Conservation (phyloP, 768 basidiomycete species). For the Rhizopogon vulgaris region DNA sequence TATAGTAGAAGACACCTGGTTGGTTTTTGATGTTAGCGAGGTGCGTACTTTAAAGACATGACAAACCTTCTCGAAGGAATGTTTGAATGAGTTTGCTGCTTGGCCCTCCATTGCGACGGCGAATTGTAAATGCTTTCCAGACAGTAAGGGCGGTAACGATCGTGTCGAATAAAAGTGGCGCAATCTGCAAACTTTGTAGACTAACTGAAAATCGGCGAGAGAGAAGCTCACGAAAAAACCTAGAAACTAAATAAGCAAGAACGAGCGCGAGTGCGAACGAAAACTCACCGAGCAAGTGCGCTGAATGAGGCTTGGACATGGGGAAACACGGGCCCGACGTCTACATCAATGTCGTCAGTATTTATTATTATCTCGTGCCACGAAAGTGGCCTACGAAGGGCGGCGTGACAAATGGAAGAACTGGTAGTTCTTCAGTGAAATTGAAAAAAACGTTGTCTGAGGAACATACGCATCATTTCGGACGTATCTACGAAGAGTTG, state of each 20-base stretch:
- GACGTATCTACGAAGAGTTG: constrained; percentile 76
- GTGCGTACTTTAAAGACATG: background rate
- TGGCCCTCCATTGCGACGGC: constrained; percentile 66
- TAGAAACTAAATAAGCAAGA: constrained; percentile 16
- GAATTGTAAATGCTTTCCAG: constrained; percentile 72
- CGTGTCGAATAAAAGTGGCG: constrained; percentile 76
- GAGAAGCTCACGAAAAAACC: constrained; percentile 51
- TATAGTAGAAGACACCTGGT: constrained; percentile 76
- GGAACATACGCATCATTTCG: constrained; percentile 63
- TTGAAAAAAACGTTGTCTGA: background rate
- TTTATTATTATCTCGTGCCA: background rate
- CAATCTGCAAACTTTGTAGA: constrained; percentile 43
- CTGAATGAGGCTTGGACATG: constrained; percentile 76
- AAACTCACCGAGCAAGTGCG: constrained; percentile 65
- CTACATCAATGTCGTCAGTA: constrained; percentile 18
- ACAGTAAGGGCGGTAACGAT: constrained; percentile 78
- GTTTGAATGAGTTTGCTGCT: constrained; percentile 79
- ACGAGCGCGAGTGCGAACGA: background rate
- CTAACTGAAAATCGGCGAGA: background rate
- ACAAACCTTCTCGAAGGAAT: constrained; percentile 71
- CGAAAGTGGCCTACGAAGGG: constrained; percentile 42
- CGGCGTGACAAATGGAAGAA: constrained; percentile 59
- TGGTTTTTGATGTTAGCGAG: constrained; percentile 16
- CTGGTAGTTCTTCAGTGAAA: constrained; percentile 27
- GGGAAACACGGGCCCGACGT: constrained; percentile 69